Conservation (phyloP, 345 rosid genomes). For the Eucalyptus curtisii region DNA sequence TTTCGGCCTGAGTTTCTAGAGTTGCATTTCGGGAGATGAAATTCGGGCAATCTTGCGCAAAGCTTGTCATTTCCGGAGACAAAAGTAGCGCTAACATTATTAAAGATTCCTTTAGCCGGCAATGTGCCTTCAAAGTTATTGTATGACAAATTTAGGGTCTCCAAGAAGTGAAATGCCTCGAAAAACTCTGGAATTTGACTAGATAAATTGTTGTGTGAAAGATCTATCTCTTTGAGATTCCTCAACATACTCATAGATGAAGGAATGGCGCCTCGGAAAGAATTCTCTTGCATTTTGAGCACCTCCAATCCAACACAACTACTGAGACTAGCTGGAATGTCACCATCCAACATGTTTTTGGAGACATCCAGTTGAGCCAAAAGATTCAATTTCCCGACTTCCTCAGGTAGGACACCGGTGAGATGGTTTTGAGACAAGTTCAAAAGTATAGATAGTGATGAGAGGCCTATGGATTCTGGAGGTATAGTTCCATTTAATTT, state of each 20-base stretch:
- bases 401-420: not conserved
- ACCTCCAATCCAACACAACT: not conserved
- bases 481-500: constrained; percentile 11
- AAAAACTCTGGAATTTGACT: constrained; percentile 2
- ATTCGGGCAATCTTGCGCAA: not conserved
- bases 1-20: not conserved
- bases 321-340: not conserved
- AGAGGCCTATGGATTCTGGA: too few species aligned
- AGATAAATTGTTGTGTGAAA: constrained; percentile 13
- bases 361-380: constrained; percentile 6
- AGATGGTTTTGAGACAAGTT: constrained; percentile 11
- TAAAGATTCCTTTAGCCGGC: constrained; percentile 4
- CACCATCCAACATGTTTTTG: constrained; percentile 1
- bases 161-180: not conserved
- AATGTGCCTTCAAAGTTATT: constrained; percentile 9
- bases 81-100: not conserved
- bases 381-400: not conserved
- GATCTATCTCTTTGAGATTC: not conserved
- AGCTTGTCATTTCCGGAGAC: constrained; percentile 8
- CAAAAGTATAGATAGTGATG: not conserved
- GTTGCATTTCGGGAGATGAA: not conserved
- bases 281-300: constrained; percentile 1
- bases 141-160: constrained; percentile 5
- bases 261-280: constrained; percentile 2
- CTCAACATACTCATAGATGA: not conserved